Evolutionary conservation across 2,329 filamentous ascomycete species (phyloP), one percentile per base, ranked within the genome.

Genomic region (Aspergillus ochraceus): DNA sequence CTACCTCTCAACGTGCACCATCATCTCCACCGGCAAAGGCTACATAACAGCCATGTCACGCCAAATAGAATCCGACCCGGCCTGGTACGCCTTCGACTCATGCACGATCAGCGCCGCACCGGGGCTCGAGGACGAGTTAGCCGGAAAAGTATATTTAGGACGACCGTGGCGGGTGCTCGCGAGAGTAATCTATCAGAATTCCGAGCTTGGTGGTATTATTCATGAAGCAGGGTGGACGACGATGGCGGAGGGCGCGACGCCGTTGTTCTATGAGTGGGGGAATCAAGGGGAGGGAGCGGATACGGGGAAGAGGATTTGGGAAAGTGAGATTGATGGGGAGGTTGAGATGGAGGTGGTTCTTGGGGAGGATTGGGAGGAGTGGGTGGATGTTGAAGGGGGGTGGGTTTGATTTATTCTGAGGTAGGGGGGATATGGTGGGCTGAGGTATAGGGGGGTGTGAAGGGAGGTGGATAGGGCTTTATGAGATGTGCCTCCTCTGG

Each of bases 161-260:
- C 70, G 73, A 0, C 73, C 73, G 3, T 76, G 73, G 72, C 62
- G 71, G 9, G 68, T 66, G 1, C 66, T 72, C n/a, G 69, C 73
- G 6, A 66, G 72, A 1, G 73, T 75, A 4, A 74, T 75, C 19
- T 74, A 71, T 45, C 71, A 75, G 57, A 69, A 74, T 36, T 72
- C 67, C 1, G 58, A 61, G 0, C 60, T 74, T 20, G 62, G 66
- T 1, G 63, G 66, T 46, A 62, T 74, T 42, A 68, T 76, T 22
- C 71, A 74, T 57, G 54, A 71, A 1, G 66, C 64, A 32, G 73
- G 72, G 5, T 76, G 73, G 73, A 72, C 70, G 2, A 68, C 70
- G 0, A 70, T 75, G 68, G 72, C 70, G 0, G 64, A 60, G 1
- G 68, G 63, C 0, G 73, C 71, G 5, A 74, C 71, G 1, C 72